Evolutionary conservation across 2,329 filamentous ascomycete genomes (phyloP).

Genomic region (Trematosphaeria pertusa): DNA sequence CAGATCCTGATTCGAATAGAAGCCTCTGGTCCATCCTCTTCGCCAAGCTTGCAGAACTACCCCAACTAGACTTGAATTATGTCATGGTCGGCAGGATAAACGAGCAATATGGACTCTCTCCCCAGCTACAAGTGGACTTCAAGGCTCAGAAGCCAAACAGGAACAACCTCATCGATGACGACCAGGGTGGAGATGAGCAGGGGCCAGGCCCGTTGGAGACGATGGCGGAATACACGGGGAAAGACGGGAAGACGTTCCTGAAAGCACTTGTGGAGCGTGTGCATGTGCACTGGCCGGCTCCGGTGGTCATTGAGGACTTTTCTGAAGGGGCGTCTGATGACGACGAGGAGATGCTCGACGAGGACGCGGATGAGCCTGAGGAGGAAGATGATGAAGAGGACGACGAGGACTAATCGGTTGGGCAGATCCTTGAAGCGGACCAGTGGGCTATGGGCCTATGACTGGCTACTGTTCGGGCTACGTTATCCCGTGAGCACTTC

Average conservation of each 20-base stretch:
- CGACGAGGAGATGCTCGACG: not conserved
- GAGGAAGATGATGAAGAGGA: not conserved
- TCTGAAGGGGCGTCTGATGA: not conserved
- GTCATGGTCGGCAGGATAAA: too few relatives aligned
- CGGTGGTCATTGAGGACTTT: not conserved
- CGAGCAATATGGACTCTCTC: too few relatives aligned
- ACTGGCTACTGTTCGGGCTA: too few relatives aligned
- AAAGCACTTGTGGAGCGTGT: not conserved
- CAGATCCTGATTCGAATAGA: not conserved
- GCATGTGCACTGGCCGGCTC: not conserved
- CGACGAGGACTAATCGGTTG: not conserved
- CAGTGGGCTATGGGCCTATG: too few relatives aligned
- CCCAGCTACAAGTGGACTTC: not conserved
- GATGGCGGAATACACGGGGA: not conserved
- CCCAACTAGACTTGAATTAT: not conserved
- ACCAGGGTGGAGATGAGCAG: not conserved
- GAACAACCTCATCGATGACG: too few relatives aligned
- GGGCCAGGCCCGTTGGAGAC: not conserved
- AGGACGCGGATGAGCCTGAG: not conserved
- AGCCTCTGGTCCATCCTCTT: not conserved
- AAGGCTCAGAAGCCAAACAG: not conserved
- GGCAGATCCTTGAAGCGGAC: too few relatives aligned
- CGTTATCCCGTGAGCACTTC: too few relatives aligned
- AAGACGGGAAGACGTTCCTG: not conserved
- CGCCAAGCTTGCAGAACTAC: not conserved